Evolutionary conservation across 495 filamentous ascomycete species (phyloP), one percentile per base, ranked within the genome.

Genomic region (Aspergillus mulundensis): DNA sequence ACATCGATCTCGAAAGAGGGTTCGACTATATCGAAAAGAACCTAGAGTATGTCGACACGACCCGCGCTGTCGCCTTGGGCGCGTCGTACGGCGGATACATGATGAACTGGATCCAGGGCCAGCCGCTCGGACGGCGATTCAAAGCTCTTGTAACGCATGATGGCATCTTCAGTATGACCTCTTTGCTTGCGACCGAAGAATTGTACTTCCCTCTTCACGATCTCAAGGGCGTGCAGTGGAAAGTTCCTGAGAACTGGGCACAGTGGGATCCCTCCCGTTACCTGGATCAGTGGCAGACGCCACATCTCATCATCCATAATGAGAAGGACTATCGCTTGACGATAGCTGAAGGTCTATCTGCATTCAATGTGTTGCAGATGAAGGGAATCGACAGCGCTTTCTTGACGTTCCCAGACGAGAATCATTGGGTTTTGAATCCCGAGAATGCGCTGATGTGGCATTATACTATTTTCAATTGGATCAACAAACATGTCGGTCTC

Each of bases 371-470:
- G 15, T 74, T 97, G 41, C 93, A 97, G 73, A 82, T 73, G 65
- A 70, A 66, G 18, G 75, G 73, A 4, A 65, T 81, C 16, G 68
- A 78, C 8, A 80, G 76, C 45, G 71, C 71, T 28, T 80, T 80
- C 64, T 67, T 97, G 59, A 88, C 84, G 5, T 97, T 96, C 66
- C 90, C 91, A 0, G 91, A 97, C 67, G 84, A 87, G 62, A 86
- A 85, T 51, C 78, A 95, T 72, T 97, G 89, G 89, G 91, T 97
- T 19, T 63, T 96, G 41, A 92, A 95, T 64, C 90, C 86, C 2
- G 93, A 97, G 67, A 97, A 97, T 66, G 86, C 84, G 8, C 72
- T 97, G 20, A 76, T 94, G 41, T 97, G 93, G 93, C 91, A 97
- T 66, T 82, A 78, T n/a, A 87, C 88, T 36, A 90, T 97, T 10